Evolutionary conservation across 2,329 filamentous ascomycete species (phyloP), one percentile per base, ranked within the genome.

Genomic region (Didymella lethalis): DNA sequence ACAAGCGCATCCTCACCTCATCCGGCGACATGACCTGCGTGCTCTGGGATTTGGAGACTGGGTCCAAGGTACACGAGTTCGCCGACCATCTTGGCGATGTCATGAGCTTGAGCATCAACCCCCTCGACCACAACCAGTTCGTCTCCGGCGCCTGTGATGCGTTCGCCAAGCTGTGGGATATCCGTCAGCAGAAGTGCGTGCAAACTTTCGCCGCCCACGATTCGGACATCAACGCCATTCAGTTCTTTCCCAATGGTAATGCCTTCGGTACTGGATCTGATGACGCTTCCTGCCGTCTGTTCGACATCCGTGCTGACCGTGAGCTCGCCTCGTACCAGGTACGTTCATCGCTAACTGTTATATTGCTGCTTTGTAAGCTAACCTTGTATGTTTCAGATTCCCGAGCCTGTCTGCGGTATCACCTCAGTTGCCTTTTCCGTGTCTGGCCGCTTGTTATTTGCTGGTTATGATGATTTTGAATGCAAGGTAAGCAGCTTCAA

Each of bases 21-120:
- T 99, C 95, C 2, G 95, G 95, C 64, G 95, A 99, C 77, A 99
- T 99, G 95, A 99, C 95, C 51, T 99, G 95, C 79, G 97, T 98
- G 90, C 91, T 98, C 75, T 99, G 95, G 95, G 95, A 99, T 82
- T 94, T 99, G 65, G 95, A 99, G 81, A 96, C 94, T 0, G 95
- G 95, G 57, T 92, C 93, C 66, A 97, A 97, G 83, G 91, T 97
- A 41, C 96, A 93, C 75, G 95, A 99, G 78, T 99, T 98, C 70
- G 95, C 95, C 74, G 95, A 99, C 80, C 95, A 99, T 78, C 85
- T 99, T 11, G 95, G 95, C 76, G 95, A 99, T 75, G 95, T 99
- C 69, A 99, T 99, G 95, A 98, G 94, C 84, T 93, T 98, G 82
- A 98, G 94, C 85, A 91, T 99, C 80, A 98, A 99, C 82, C 95